phyloP scores from a whole-genome alignment of 2,329 filamentous ascomycete genomes.

The Trichoderma sp. region DNA sequence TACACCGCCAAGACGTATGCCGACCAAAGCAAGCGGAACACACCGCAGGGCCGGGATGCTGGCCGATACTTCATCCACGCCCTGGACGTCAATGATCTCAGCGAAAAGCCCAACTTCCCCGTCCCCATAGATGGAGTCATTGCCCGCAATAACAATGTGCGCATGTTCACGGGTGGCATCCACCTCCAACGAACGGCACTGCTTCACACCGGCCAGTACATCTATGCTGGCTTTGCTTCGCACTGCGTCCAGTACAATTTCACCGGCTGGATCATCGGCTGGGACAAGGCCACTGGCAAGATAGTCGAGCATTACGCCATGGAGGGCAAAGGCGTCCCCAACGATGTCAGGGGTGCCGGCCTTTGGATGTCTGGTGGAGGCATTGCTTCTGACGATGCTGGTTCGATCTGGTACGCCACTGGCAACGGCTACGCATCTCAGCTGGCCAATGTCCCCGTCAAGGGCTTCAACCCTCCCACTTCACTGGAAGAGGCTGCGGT shows the following conservation, averaged over 20 bases:
- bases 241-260: conserved; percentile 61
- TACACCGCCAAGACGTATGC: conserved; percentile 49
- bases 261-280: conserved; percentile 55
- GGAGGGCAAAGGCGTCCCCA: conserved; percentile 45
- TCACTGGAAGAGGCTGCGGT: conserved; percentile 51
- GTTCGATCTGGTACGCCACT: conserved; percentile 45
- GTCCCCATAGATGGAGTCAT: conserved; percentile 50
- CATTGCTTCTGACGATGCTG: conserved; percentile 44
- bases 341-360: conserved; percentile 46
- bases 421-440: conserved; percentile 49
- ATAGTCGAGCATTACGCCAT: conserved; percentile 47
- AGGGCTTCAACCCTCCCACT: conserved; percentile 44
- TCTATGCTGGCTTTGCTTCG: conserved; percentile 58
- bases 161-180: conserved; percentile 56
- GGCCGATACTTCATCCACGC: conserved; percentile 46
- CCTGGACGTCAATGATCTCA: conserved; percentile 44
- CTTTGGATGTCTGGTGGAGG: conserved; percentile 49
- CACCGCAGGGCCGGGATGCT: conserved; percentile 40
- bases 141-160: conserved; percentile 50
- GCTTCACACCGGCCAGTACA: conserved; percentile 47
- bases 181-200: conserved; percentile 55
- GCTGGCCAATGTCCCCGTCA: conserved; percentile 43
- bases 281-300: conserved; percentile 47
- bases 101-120: conserved; percentile 48
- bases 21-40: conserved; percentile 37